Evolutionary conservation across 2,329 filamentous ascomycete species (phyloP), one percentile per base, ranked within the genome.

Genomic region (Onygenales sp.): DNA sequence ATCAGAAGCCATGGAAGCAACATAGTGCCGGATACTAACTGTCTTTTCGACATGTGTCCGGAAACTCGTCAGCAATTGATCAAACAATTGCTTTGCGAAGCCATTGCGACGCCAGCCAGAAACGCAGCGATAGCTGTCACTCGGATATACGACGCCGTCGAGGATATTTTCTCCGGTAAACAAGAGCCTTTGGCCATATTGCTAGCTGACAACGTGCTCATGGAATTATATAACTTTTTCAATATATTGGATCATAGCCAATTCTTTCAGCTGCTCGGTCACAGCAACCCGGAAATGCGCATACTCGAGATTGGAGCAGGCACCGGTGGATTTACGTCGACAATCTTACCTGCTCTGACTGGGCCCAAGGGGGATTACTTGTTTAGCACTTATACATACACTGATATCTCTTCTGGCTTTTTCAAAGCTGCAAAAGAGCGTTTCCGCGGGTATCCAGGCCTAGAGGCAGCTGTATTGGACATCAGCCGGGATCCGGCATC

Each of bases 271-370:
- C 34, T 49, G 1, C 47, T 54, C 13, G 48, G 48, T 8, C 57
- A 59, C 43, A 51, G 45, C 4, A 59, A 59, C 36, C 56, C 60
- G 3, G 36, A 37, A 4, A 37, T 57, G 11, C 45, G 42, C 6
- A 44, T 61, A 39, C 52, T 62, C 3, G 60, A 62, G 40, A 59
- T 62, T 32, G 60, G 61, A 7, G 59, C 57, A 7, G 60, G 59
- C 2, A 59, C 57, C 2, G 58, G 58, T 13, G 54, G 52, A 9
- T 34, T 46, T 9, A 59, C 56, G 6, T n/a, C 45, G 14, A 3
- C 40, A 13, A 36, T 52, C n/a, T 21, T 59, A 0, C 8, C 48
- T 8, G 40, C 50, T 8, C 43, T 56, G 6, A 37, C 36, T 13
- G 45, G 31, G 9, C n/a, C 46, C 6, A 48, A 56, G 13, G 53